Base-by-base conservation (phyloP, 2,329 filamentous ascomycete genomes). In the Emergomyces orientalis region DNA sequence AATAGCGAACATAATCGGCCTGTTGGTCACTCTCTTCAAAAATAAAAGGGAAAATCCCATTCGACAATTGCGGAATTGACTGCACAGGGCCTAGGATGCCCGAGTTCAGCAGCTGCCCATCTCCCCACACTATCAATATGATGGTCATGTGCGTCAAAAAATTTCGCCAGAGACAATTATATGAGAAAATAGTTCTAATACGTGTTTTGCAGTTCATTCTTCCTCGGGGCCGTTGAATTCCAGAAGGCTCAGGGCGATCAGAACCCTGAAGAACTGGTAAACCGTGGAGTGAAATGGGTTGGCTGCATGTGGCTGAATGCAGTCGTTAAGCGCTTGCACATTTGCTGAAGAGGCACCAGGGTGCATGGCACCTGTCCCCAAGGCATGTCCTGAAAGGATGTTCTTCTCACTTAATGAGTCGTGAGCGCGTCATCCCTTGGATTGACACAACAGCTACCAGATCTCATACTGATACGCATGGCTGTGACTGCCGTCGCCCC, bases 141-240 rank as follows among this genome's bases (percentile, higher is more conserved):
- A 45, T 43, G 55, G 55, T 58, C 37, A 58, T 58, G 34, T 34
- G 37, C 39, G 9, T 58, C 55, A 45, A 27, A 27, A 45, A 57
- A 37, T 39, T 43, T 43, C 17, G 1, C 17, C 55, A 27, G 8
- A 43, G 17, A 9, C n/a, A 13, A 25, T 32, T 30, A 30, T 30
- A 19, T 41, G 7, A 43, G 2, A 19, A 30, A 27, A 11, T 34
- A 7, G 32, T 37, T n/a, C 8, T 22, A 37, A 32, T 55, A 55
- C 52, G 32, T 37, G 51, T 55, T 37, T 9, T n/a, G 13, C 27
- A 34, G 52, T 32, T 9, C 30, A 22, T 22, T 3, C 30, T n/a
- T 55, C 30, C 30, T 55, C 30, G 3, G 2, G 8, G 8, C 27
- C 17, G 49, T 19, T 52, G 14, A n/a, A 17, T 9, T 32, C 49